Conservation (phyloP, 441 rosid species). For the Iberis amara region DNA sequence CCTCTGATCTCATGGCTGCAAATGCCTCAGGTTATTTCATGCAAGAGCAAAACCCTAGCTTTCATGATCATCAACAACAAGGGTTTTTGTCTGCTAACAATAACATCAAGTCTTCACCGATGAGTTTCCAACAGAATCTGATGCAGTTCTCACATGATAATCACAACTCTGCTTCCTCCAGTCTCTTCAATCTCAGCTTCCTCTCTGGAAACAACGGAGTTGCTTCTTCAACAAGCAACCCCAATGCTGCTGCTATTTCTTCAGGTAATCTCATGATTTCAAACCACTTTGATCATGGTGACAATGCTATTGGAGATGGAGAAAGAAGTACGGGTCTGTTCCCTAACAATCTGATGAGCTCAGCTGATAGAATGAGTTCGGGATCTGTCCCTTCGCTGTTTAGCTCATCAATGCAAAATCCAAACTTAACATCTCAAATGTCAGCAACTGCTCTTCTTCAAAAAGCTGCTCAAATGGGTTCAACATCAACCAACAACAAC, state of each 20-base stretch:
- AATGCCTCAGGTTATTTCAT: slow-evolving; percentile 38
- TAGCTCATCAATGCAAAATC: slow-evolving; percentile 37
- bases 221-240: slow-evolving; percentile 32
- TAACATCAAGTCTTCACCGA: slow-evolving; percentile 27
- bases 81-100: slow-evolving; percentile 28
- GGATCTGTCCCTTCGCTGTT: slow-evolving; percentile 41
- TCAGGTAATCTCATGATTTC: slow-evolving; percentile 38
- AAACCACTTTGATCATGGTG: slow-evolving; percentile 40
- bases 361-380: slow-evolving; percentile 31
- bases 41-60: slow-evolving; percentile 43
- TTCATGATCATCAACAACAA: slow-evolving; percentile 39
- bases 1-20: slow-evolving; percentile 33
- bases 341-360: slow-evolving; percentile 34
- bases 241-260: slow-evolving; percentile 29
- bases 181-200: slow-evolving; percentile 46
- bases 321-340: slow-evolving; percentile 37
- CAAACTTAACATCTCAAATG: slow-evolving; percentile 36
- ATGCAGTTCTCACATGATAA: slow-evolving; percentile 45
- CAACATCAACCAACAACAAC: slow-evolving; percentile 37
- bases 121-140: slow-evolving; percentile 35
- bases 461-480: slow-evolving; percentile 56
- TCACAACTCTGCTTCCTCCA: slow-evolving; percentile 30
- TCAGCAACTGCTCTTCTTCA: slow-evolving; percentile 59
- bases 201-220: slow-evolving; percentile 34
- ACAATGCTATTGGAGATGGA: slow-evolving; percentile 29